phyloP scores from a whole-genome alignment of 2,329 filamentous ascomycete genomes.

The Blumeriella jaapii region DNA sequence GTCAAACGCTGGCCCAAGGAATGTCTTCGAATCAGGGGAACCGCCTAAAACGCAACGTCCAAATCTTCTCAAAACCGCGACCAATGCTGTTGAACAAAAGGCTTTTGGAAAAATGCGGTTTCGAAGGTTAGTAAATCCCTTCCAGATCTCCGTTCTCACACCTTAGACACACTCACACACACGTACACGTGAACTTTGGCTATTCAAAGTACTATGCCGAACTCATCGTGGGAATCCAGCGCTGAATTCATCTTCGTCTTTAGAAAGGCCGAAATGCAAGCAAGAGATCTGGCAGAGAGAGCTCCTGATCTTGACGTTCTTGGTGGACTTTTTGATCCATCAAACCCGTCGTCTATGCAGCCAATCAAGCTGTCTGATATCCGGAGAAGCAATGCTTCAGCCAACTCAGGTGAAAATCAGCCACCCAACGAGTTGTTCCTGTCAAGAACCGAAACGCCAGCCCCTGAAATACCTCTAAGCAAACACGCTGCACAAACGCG shows the following conservation, averaged over 20 bases:
- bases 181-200: too few relatives aligned
- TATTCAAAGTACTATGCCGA: too few relatives aligned
- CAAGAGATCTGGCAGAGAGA: conserved; percentile 34
- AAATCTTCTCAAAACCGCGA: conserved; percentile 20
- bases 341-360: conserved; percentile 9
- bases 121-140: conserved; percentile 11
- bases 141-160: too few relatives aligned
- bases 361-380: conserved; percentile 12
- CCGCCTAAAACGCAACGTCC: conserved; percentile 7
- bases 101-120: conserved; percentile 31
- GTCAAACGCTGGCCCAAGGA: conserved; percentile 9
- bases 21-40: conserved; percentile 17
- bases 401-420: not conserved
- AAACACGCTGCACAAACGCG: too few relatives aligned
- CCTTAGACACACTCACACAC: too few relatives aligned
- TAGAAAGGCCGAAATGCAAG: conserved; percentile 32
- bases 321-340: conserved; percentile 19
- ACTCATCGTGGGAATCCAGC: too few relatives aligned
- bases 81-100: conserved; percentile 33
- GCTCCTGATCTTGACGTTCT: conserved; percentile 29
- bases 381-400: conserved; percentile 5
- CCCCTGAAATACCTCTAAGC: not conserved
- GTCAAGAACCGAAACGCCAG: not conserved
- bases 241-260: too few relatives aligned
- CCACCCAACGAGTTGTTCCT: not conserved